Base-by-base conservation (phyloP, 2,329 filamentous ascomycete species). In the Penicillium hordei region DNA sequence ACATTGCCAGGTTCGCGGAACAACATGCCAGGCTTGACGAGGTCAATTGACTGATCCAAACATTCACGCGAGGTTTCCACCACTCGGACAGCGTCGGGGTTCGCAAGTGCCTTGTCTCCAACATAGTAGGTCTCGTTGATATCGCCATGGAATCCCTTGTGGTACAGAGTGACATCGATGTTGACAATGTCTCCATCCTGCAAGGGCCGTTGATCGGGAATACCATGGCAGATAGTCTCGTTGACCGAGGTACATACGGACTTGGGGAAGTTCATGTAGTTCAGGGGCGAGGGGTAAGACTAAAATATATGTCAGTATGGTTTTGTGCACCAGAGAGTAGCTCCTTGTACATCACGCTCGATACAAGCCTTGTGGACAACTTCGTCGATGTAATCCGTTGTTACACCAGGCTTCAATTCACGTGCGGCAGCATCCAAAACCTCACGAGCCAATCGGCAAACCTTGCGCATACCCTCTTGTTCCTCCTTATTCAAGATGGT, bases 51-150 rank as follows among this genome's bases (percentile, higher is more conserved):
- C 75, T 91, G 86, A n/a, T 96, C 88, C 40, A 99, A 79, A 71
- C 90, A 96, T 75, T 96, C 90, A 67, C 94, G 85, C 19, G 94
- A 87, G 6, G 93, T 87, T 78, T 99, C 94, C 1, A 96, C 91
- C 0, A 99, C 91, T 33, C 93, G 87, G 31, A 97, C 91, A 4
- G 89, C 86, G 66, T 97, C 93, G 0, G 91, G 86, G 69, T 97
- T 88, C 9, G 89, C 86, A 69, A 86, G 85, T 42, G 94, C 90
- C 71, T 89, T 91, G 67, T 95, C 89, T 56, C 94, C 94, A 48
- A 99, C 90, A 74, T 99, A 99, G 79, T 97, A 99, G 13, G 94
- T 99, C 80, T 99, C 94, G 79, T 99, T 99, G 55, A 99, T 81
- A 74, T 99, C 94, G 55, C 91, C 92, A 73, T 99, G 94, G 79